These are phyloP conservation scores for Escovopsis sp. DNA, from an alignment of 2,329 filamentous ascomycete species.

Conservation along the genomic window DNA sequence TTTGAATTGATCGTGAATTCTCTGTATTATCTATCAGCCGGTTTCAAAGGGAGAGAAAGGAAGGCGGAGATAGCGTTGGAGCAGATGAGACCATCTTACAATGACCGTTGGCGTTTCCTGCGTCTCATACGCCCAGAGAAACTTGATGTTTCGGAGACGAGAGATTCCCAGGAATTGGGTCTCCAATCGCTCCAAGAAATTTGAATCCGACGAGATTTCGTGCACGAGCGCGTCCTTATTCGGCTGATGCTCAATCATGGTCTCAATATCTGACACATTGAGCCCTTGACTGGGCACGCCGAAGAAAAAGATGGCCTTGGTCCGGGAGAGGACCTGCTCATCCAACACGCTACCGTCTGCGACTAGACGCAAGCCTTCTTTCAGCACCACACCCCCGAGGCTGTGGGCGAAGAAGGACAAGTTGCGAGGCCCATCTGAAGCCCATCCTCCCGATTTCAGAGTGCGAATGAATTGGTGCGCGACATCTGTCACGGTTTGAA, in stretches of 20 bases:
- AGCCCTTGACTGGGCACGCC: conserved; percentile 1
- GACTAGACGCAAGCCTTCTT: neutral
- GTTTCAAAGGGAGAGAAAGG: too few relatives aligned
- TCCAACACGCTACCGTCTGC: neutral
- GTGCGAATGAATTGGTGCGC: neutral
- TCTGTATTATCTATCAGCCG: neutral
- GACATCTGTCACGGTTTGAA: neutral
- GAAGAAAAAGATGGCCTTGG: neutral
- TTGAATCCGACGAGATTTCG: neutral
- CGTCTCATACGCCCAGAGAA: conserved; percentile 3
- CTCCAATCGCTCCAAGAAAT: neutral
- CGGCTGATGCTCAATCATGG: neutral
- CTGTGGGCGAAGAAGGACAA: conserved; percentile 1
- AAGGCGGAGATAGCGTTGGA: too few relatives aligned
- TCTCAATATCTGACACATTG: neutral
- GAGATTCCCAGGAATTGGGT: neutral
- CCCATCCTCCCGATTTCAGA: neutral
- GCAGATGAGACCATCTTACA: neutral
- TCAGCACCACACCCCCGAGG: conserved; percentile 1
- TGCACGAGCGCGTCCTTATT: neutral
- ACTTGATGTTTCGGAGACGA: neutral
- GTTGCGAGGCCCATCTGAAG: neutral
- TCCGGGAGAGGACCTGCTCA: neutral
- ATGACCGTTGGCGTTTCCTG: neutral
- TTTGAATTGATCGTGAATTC: neutral